Conservation (phyloP, 768 basidiomycete species). For the Cystobasidium ongulense region DNA sequence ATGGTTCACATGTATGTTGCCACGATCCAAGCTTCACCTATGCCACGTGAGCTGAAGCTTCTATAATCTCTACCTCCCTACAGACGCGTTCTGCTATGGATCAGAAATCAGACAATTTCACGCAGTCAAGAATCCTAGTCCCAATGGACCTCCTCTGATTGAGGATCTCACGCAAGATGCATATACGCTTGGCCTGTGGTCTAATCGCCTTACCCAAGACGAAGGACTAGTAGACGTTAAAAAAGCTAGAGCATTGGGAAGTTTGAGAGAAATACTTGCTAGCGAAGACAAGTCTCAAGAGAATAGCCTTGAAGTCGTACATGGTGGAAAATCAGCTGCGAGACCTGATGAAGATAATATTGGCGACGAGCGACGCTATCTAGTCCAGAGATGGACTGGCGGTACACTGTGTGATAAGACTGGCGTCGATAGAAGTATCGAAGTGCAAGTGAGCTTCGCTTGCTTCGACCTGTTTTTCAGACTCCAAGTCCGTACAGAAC, state of each 20-base stretch:
- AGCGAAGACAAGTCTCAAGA: conserved; percentile 50
- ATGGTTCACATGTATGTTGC: conserved; percentile 97
- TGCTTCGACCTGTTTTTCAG: too few species aligned
- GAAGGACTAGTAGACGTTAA: conserved; percentile 51
- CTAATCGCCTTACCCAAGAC: conserved; percentile 53
- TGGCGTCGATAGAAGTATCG: conserved; percentile 73
- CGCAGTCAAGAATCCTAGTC: conserved; percentile 61
- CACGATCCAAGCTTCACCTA: conserved; percentile 29
- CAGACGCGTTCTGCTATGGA: conserved; percentile 60
- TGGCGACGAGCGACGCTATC: conserved; percentile 75
- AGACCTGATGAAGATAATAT: conserved; percentile 36
- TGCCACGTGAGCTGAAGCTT: not conserved
- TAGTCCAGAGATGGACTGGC: conserved; percentile 57
- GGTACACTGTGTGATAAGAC: conserved; percentile 93
- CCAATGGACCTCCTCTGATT: conserved; percentile 37
- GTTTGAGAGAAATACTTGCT: conserved; percentile 49
- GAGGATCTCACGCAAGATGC: conserved; percentile 43
- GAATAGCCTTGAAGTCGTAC: conserved; percentile 64
- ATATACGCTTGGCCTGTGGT: conserved; percentile 35
- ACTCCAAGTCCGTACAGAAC: too few species aligned
- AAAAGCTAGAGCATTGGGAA: conserved; percentile 49
- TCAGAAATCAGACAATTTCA: conserved; percentile 92
- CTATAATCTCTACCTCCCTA: conserved; percentile 6
- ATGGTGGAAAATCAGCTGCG: conserved; percentile 51
- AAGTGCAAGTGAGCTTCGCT: conserved; percentile 90